These are phyloP conservation scores for Sicyos baderoa DNA, from an alignment of 306 rosid genomes.

Conservation along the genomic window DNA sequence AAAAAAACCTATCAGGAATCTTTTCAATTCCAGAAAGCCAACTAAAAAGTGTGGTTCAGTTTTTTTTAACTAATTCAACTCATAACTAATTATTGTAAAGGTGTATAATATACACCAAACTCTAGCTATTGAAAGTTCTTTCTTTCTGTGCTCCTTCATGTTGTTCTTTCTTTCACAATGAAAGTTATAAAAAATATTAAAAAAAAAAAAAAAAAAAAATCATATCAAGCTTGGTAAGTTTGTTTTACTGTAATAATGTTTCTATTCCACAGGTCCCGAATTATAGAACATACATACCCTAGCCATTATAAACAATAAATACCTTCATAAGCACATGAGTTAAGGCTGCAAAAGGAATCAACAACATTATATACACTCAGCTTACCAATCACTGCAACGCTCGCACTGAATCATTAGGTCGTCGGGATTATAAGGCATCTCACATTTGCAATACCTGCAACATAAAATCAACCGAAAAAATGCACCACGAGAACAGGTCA, in stretches of 20 bases:
- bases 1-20: too few species aligned
- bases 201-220: too few species aligned
- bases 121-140: too few species aligned
- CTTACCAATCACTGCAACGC: conserved; percentile 90
- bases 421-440: conserved; percentile 99
- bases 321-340: background rate
- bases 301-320: background rate
- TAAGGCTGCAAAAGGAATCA: conserved; percentile 1
- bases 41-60: too few species aligned
- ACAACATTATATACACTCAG: conserved; percentile 14
- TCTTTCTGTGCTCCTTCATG: too few species aligned
- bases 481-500: too few species aligned
- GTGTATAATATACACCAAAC: too few species aligned
- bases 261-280: background rate
- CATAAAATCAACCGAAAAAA: background rate
- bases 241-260: background rate
- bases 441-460: conserved; percentile 98
- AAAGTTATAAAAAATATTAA: too few species aligned
- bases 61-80: too few species aligned
- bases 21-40: too few species aligned
- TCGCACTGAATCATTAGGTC: conserved; percentile 98
- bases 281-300: background rate
- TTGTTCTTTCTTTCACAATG: too few species aligned
- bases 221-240: background rate
- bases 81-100: background rate